phyloP scores from a whole-genome alignment of 805 yeast genomes.

The Monosporozyma servazzii region DNA sequence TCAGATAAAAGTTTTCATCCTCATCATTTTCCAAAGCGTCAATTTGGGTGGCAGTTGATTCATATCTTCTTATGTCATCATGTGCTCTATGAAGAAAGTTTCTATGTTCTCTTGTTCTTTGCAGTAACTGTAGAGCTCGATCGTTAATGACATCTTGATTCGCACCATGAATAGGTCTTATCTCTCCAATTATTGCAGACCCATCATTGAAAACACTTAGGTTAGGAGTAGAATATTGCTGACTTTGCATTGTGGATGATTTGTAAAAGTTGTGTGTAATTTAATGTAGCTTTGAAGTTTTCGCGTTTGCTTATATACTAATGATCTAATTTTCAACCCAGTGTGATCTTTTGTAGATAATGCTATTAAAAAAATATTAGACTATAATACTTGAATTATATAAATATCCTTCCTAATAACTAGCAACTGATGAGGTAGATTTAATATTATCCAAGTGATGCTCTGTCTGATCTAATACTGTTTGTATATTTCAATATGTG shows the following conservation, averaged over 20 bases:
- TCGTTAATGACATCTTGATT: slow-evolving; percentile 23
- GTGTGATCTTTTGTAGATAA: too few species aligned
- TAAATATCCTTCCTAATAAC: too few species aligned
- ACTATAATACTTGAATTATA: too few species aligned
- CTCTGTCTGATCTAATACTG: background rate
- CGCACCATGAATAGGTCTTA: slow-evolving; percentile 12
- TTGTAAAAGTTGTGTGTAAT: background rate
- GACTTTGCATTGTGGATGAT: slow-evolving; percentile 3
- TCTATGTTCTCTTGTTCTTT: slow-evolving; percentile 26
- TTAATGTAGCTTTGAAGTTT: background rate
- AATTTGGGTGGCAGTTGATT: background rate
- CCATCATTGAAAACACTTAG: background rate
- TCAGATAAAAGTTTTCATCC: background rate
- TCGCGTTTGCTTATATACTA: background rate
- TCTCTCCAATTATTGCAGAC: background rate
- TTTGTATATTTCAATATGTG: background rate
- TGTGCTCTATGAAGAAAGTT: slow-evolving; percentile 10
- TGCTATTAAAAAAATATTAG: too few species aligned
- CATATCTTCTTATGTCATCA: slow-evolving; percentile 11
- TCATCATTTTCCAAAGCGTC: background rate
- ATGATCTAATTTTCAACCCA: background rate
- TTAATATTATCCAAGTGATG: background rate
- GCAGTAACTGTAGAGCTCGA: slow-evolving; percentile 23
- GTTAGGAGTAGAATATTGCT: slow-evolving; percentile 1
- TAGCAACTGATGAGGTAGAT: too few species aligned